Base-by-base conservation (phyloP, 495 filamentous ascomycete species). In the Aspergillus nidulans region DNA sequence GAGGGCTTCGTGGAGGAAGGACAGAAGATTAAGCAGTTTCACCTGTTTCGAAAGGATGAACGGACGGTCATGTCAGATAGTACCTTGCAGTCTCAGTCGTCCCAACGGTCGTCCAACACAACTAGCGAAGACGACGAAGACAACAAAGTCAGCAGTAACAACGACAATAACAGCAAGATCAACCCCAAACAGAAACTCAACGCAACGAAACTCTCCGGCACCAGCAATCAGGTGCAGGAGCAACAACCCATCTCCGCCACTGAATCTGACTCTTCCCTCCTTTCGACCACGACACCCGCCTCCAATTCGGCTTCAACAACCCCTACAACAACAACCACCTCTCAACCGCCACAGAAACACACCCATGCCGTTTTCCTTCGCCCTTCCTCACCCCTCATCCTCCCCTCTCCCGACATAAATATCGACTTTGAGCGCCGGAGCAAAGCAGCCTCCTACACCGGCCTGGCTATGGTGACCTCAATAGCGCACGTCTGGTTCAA, bases 401-500 rank as follows among this genome's bases (percentile, higher is more conserved):
- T 97, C 4, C 85, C 87, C 1, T 87, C 83, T 34, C 88, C 83
- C 55, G 94, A 98, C 64, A 77, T 97, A 58, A 96, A 95, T 67
- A 89, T 98, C 60, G 85, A 88, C 58, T 81, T 97, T 44, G 91
- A 96, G 65, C 81, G 89, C 15, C 83, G 89, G 44, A 90, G 86
- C 49, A 89, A 87, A 63, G 84, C 87, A 60, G 84, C 83, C 15
- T 81, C 82, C 1, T 87, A 90, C 69, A 77, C 73, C 0, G 88
- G 87, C 5, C 82, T 89, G 58, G 88, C 89, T 4, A 88, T 97
- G 84, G 91, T 96, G 8, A 97, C 92, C 4, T 85, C 91, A 0
- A 85, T 97, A 32, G 90, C 92, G 1, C 91, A 97, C 55, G 88
- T 96, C 26, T 98, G 94, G 94, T 95, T 96, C 73, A 98, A 98